Evolutionary conservation across 164 flowering plant species (phyloP), one percentile per base, ranked within the genome.

Genomic region (Chimonanthus salicifolius): DNA sequence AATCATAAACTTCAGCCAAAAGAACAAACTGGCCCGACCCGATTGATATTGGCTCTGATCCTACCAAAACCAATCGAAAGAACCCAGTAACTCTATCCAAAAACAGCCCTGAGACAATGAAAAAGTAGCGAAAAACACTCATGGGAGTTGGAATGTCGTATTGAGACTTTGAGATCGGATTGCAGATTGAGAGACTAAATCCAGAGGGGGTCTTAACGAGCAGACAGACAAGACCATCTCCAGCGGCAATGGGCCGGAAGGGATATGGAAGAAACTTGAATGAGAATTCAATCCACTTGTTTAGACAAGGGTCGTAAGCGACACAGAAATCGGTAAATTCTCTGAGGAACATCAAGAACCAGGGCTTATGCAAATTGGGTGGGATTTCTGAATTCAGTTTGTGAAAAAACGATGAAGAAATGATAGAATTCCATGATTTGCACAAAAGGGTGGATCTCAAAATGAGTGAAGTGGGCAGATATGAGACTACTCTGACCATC

Each of bases 361-460:
- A 66, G 47, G 71, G 71, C 2, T 49, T 58, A 20, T 49, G 54
- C 45, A 45, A 48, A 18, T 69, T 50, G 11, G 54, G 15, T 33
- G 60, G 71, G 47, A 21, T 69, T 49, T 49, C 58, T n/a, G 71
- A 69, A 48, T 49, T 48, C 21, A 69, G 71, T 8, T 20, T 69
- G 18, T 7, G 60, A 49, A 69, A 69, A 0, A 48, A 33, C 18
- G 71, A 20, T 5, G 71, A 69, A 18, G 54, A 48, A n/a, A 69
- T 69, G 60, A 48, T 48, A 33, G 71, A 69, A 44, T 69, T 69
- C 71, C 71, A 69, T 69, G 71, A 69, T 49, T 69, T 69, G 58
- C 46, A 69, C 16, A 69, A 6, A 16, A 69, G 60, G 58, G 54
- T 11, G 49, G 71, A 69, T 69, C 71, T 69, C 44, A 69, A 48